Evolutionary conservation across 306 rosid species (phyloP).

Genomic region (Cicer chorassanicum): DNA sequence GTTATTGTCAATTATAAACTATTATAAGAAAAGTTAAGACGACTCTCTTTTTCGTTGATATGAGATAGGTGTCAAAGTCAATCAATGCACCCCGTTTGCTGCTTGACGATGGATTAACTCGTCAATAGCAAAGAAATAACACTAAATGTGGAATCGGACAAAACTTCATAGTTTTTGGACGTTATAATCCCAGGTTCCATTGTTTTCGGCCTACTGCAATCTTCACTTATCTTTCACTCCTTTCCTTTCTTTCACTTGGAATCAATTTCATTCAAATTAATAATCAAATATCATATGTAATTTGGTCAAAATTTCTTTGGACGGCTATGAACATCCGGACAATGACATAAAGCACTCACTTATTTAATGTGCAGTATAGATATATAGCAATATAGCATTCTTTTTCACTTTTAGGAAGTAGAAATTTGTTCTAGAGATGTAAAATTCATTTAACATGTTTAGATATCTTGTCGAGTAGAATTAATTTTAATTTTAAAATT

Average conservation of each 20-base stretch:
- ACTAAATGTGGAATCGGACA: not conserved
- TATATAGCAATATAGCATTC: too few species aligned
- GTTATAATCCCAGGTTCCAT: not conserved
- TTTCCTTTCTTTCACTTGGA: conserved; percentile 18
- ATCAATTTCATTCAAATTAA: conserved; percentile 37
- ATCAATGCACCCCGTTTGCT: too few species aligned
- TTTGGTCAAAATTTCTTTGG: conserved; percentile 46
- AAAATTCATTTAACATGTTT: too few species aligned
- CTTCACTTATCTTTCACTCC: conserved; percentile 22
- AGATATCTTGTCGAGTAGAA: too few species aligned
- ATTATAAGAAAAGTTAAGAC: not conserved
- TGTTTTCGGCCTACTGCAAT: conserved; percentile 8
- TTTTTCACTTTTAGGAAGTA: too few species aligned
- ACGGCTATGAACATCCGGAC: conserved; percentile 15
- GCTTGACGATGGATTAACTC: too few species aligned
- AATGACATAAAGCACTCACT: conserved; percentile 36
- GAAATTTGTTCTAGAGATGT: too few species aligned
- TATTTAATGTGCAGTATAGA: not conserved
- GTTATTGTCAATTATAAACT: not conserved
- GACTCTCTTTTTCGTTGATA: not conserved
- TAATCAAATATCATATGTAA: not conserved
- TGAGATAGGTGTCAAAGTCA: too few species aligned
- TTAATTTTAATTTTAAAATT: too few species aligned
- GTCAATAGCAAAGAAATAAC: too few species aligned
- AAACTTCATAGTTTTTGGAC: conserved; percentile 18